Percentiles rank a stretch among this genome's conserved stretches.
These are phyloP conservation scores for Acanthamoeba castellanii DNA, from an alignment of 208 protist genomes.

Conservation along the genomic window DNA sequence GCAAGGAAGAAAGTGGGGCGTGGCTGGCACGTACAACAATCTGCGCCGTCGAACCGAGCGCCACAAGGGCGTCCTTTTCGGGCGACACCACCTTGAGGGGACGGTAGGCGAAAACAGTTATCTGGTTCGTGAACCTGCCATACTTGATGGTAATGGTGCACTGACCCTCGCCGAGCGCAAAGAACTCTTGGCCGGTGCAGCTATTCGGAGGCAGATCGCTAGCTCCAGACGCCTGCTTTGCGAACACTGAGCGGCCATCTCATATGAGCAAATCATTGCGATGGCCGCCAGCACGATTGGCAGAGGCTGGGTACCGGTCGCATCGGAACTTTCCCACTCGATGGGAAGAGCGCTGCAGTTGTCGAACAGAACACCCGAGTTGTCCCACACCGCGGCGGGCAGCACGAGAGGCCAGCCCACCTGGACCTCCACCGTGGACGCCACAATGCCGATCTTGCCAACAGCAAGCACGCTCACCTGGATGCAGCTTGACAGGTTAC, in stretches of 20 bases:
- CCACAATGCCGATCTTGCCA: constrained; percentile 50
- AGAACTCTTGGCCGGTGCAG: constrained; percentile 41
- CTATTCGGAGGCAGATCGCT: not conserved
- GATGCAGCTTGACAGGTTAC: not conserved
- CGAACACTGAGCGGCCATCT: constrained; percentile 34
- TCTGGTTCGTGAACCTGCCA: constrained; percentile 35
- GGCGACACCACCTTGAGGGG: constrained; percentile 67
- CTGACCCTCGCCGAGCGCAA: constrained; percentile 59
- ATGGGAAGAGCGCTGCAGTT: constrained; percentile 74
- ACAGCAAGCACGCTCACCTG: constrained; percentile 46
- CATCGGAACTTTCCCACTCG: constrained; percentile 70
- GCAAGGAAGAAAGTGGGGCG: not conserved
- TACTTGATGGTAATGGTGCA: constrained; percentile 66
- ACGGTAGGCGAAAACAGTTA: constrained; percentile 65
- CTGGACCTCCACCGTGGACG: constrained; percentile 70
- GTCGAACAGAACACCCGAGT: constrained; percentile 34
- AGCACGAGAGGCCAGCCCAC: constrained; percentile 61
- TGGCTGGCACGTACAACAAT: constrained; percentile 41
- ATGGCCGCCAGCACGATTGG: not conserved
- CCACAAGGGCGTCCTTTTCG: constrained; percentile 32
- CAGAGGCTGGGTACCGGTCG: not conserved
- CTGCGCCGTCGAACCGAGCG: constrained; percentile 45
- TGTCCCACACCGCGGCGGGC: constrained; percentile 56
- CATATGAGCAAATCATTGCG: not conserved
- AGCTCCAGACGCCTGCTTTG: not conserved